Base-by-base conservation (phyloP, 176 grass and related monocot genomes). In the Musa beccarii region DNA sequence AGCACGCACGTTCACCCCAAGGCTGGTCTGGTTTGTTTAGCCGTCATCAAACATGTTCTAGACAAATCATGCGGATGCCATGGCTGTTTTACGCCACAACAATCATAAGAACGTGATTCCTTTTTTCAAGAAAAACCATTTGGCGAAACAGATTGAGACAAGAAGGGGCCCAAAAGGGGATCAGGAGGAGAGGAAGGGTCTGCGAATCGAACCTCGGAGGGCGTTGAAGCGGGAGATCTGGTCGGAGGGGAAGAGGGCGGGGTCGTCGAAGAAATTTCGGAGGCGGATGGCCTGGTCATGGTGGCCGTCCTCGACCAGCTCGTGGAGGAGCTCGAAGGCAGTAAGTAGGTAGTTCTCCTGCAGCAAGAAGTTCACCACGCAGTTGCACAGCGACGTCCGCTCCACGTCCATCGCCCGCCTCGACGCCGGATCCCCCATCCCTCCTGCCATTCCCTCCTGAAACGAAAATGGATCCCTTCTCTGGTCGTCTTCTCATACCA, bases 361-460 rank as follows among this genome's bases (percentile, higher is more conserved):
- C 78, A 97, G 66, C 80, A 97, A 71, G 66, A 97, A 97, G 75
- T 97, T 97, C 72, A 97, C 93, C 15, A 97, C 93, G 82, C 93
- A 97, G 78, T 97, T 97, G 84, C 93, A 97, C 76, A 97, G 82
- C 63, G 93, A 97, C 54, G 93, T 74, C 85, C 83, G 79, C 69
- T 88, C 86, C 53, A 90, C 89, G 63, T 89, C 89, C 76, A 49
- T 75, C 64, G 64, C 80, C 63, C 75, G 74, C 57, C 11, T 22
- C 9, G 28, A 29, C 59, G 59, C 29, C 11, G 75, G 75, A 76
- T 76, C 75, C 75, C 12, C 43, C 75, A 76, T 76, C 71, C 50
- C 67, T 15, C 13, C 25, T 12, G 10, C 8, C 66, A 43, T n/a
- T 15, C 66, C 9, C 4, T 11, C 20, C 24, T 51, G 9, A 70